These are phyloP conservation scores for Dictyostelium purpureum DNA, from an alignment of 78 protist species.

Conservation along the genomic window DNA sequence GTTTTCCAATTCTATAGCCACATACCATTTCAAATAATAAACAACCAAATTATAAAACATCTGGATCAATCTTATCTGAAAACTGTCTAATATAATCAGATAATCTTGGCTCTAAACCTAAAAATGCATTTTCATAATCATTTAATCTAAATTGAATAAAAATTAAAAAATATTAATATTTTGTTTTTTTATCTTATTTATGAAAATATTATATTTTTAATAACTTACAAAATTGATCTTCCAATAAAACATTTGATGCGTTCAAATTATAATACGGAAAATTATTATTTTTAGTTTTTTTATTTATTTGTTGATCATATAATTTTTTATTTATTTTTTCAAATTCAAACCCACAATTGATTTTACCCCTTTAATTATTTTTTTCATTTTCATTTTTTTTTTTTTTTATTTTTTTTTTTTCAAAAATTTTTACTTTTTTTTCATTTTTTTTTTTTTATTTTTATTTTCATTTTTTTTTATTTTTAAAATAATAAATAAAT, in stretches of 20 bases:
- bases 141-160: constrained; percentile 3
- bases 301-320: too few species aligned
- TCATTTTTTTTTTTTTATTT: too few species aligned
- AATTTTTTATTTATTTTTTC: too few species aligned
- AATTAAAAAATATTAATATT: not conserved
- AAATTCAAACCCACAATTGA: too few species aligned
- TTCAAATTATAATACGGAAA: constrained; percentile 53
- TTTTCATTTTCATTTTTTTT: too few species aligned
- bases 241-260: constrained; percentile 28
- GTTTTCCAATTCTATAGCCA: too few species aligned
- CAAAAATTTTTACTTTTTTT: too few species aligned
- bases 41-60: constrained; percentile 45
- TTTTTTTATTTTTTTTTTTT: too few species aligned
- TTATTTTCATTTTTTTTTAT: too few species aligned
- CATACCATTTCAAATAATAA: constrained; percentile 58
- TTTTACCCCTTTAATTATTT: too few species aligned
- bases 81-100: not conserved
- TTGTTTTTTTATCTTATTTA: not conserved
- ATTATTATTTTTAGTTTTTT: constrained; percentile 42
- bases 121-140: constrained; percentile 72
- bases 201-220: not conserved
- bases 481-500: too few species aligned
- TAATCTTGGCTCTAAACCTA: constrained; percentile 66
- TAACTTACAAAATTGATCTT: constrained; percentile 35
- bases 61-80: constrained; percentile 36